A percentile compares a stretch with the other conserved stretches of the same genome.
phyloP scores from a whole-genome alignment of 345 rosid genomes.

The thale cress (Arabidopsis thaliana) region TAIR10.1 NC_003074.8:19997001-19997500 shows the following conservation, averaged over 20 bases:
- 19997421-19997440: slow-evolving; percentile 63
- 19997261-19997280: slow-evolving; percentile 62
- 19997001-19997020: slow-evolving; percentile 45
- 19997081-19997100: neutral
- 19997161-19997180: slow-evolving; percentile 52
- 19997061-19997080: slow-evolving; percentile 46
- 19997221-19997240: slow-evolving; percentile 10
- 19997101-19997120: neutral
- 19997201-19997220: slow-evolving; percentile 50
- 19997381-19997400: slow-evolving; percentile 39
- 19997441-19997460: slow-evolving; percentile 43
- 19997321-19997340: slow-evolving; percentile 43
- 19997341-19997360: slow-evolving; percentile 44
- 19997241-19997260: slow-evolving; percentile 27
- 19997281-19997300: slow-evolving; percentile 55
- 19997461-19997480: neutral
- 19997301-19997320: slow-evolving; percentile 35
- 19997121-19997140: neutral
- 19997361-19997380: slow-evolving; percentile 37
- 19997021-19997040: slow-evolving; percentile 26
- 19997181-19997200: slow-evolving; percentile 52
- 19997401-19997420: slow-evolving; percentile 51
- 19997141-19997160: neutral
- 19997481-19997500: neutral
- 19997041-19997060: slow-evolving; percentile 24